phyloP scores from a whole-genome alignment of 129 eudicot genomes.

The Flaveria sonorensis region DNA sequence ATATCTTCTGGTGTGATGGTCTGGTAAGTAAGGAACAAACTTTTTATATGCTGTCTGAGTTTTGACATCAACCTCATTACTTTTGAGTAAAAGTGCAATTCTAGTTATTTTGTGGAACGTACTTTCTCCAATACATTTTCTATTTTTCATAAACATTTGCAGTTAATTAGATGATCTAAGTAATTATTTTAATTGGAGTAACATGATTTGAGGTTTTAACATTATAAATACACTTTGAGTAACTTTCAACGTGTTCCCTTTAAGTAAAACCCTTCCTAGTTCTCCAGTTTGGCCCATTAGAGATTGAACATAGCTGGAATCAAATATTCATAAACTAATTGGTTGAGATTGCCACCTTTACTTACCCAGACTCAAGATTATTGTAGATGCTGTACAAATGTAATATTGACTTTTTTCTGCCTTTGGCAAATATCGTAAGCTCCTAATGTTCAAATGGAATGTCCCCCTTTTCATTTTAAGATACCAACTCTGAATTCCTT shows the following conservation, averaged over 20 bases:
- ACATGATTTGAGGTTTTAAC: background rate
- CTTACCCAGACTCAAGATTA: background rate
- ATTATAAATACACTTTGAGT: background rate
- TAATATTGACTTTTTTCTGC: background rate
- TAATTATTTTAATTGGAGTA: background rate
- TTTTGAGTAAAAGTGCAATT: background rate
- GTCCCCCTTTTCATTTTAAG: background rate
- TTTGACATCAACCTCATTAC: background rate
- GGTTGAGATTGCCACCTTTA: background rate
- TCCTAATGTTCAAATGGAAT: background rate
- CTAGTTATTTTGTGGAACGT: background rate
- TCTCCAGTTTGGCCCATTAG: background rate
- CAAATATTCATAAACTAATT: background rate
- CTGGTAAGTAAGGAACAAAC: slow-evolving; percentile 47
- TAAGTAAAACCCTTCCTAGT: background rate
- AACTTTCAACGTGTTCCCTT: background rate
- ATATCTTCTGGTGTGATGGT: slow-evolving; percentile 85
- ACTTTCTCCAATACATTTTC: background rate
- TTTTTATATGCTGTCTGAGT: background rate
- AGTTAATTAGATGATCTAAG: background rate
- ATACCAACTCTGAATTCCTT: background rate
- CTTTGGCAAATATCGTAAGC: background rate
- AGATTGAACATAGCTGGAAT: background rate
- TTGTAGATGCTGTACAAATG: background rate
- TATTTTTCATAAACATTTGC: background rate